Conservation (phyloP, 2,329 filamentous ascomycete genomes). For the Pseudonectria buxi region DNA sequence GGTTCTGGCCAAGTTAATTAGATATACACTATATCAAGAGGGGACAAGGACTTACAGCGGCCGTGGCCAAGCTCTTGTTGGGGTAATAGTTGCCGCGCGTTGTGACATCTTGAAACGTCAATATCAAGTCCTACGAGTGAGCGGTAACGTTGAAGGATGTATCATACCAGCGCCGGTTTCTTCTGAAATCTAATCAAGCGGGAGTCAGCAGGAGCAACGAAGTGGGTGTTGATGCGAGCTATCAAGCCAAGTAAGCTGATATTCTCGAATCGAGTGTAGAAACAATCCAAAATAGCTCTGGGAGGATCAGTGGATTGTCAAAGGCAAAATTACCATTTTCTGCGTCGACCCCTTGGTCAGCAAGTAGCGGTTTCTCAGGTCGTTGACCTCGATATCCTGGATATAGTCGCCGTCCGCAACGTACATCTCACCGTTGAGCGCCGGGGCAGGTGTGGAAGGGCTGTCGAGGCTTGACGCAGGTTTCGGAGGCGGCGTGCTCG, state of each 20-base stretch:
- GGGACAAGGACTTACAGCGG: constrained; percentile 63
- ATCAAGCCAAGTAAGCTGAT: constrained; percentile 65
- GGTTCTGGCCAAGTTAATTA: constrained; percentile 53
- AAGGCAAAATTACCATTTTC: constrained; percentile 93
- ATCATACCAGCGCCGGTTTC: constrained; percentile 99
- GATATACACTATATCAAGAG: neutral
- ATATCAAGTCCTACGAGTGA: constrained; percentile 46
- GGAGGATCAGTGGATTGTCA: constrained; percentile 31
- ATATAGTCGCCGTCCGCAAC: constrained; percentile 96
- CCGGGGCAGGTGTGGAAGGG: constrained; percentile 35
- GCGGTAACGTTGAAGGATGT: constrained; percentile 31
- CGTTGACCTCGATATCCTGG: constrained; percentile 98
- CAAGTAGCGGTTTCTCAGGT: constrained; percentile 91
- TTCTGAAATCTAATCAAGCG: constrained; percentile 98
- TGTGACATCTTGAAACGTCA: constrained; percentile 82
- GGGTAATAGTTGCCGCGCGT: constrained; percentile 95
- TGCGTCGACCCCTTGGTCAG: constrained; percentile 95
- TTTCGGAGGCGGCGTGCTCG: constrained; percentile 39
- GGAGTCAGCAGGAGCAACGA: constrained; percentile 93
- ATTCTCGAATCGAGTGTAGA: constrained; percentile 46
- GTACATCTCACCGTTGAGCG: constrained; percentile 82
- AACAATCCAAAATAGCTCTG: constrained; percentile 29
- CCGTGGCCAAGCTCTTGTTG: constrained; percentile 94
- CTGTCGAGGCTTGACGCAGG: constrained; percentile 24
- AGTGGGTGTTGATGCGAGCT: constrained; percentile 56